Base-by-base conservation (phyloP, 371 early-diverging fungal species). In the Zopfochytrium polystomum region DNA sequence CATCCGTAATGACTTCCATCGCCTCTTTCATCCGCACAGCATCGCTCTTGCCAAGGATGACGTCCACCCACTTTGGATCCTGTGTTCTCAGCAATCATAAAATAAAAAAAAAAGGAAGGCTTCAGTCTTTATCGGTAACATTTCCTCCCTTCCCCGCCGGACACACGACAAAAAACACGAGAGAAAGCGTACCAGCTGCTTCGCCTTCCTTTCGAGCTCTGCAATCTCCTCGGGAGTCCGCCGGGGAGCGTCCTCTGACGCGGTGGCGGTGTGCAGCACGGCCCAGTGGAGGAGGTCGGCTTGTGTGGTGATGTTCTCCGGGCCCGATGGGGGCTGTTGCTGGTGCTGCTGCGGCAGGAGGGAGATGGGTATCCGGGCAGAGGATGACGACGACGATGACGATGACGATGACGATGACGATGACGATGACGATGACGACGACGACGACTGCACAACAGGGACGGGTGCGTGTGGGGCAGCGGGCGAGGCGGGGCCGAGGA, bases 1-100 rank as follows among this genome's bases (percentile, higher is more conserved):
- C 72, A 66, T 85, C 81, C 26, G 70, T 68, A 48, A 90, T 81
- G 25, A 80, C 78, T 5, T 75, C 81, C 38, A 91, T 73, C 53
- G 86, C 86, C 52, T 91, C 92, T 84, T 81, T 77, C 93, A 95
- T 94, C 49, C 84, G 80, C 27, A 87, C 87, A 1, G 93, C 84
- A 48, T 93, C 95, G 52, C 88, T 86, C 77, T 92, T 91, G 34
- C 96, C 96, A 29, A 96, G 80, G 57, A 96, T 93, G 7, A 88
- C 83, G 56, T 96, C 94, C 42, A 96, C 77, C 58, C 95, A 73
- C 47, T 79, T 90, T 7, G 94, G 88, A 71, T 95, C 90, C 82
- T 84, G 57, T 7, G 42, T 42, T 42, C 11, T 11, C 42, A 23
- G 23, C 57, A 48, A 3, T 47, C 1, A 70, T 38, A n/a, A 22